Conservation (phyloP, 768 basidiomycete genomes). For the Podaxis sp. region DNA sequence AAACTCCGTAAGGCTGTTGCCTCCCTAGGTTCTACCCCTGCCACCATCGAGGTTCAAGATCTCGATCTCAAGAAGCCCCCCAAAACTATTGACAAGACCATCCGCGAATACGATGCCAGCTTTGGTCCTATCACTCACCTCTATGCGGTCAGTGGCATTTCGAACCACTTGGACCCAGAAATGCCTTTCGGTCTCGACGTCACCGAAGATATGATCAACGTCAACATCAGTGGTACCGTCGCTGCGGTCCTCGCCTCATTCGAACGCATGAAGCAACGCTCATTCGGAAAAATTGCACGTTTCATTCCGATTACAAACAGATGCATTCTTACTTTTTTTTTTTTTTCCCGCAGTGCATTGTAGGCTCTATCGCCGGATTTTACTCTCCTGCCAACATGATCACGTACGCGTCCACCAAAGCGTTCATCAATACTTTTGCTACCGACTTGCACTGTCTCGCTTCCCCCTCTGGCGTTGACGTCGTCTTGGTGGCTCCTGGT, state of each 20-base stretch:
- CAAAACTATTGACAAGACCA: slow-evolving; percentile 13
- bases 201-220: slow-evolving; percentile 23
- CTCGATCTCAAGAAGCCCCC: slow-evolving; percentile 19
- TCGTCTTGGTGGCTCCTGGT: slow-evolving; percentile 23
- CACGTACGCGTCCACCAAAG: slow-evolving; percentile 25
- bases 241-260: slow-evolving; percentile 22
- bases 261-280: slow-evolving; percentile 25
- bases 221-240: slow-evolving; percentile 25
- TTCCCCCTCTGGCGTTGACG: slow-evolving; percentile 20
- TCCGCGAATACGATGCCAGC: slow-evolving; percentile 19
- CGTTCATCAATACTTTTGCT: slow-evolving; percentile 27
- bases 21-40: slow-evolving; percentile 14
- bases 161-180: slow-evolving; percentile 19
- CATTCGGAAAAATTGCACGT: neutral
- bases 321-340: neutral
- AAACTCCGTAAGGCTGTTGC: slow-evolving; percentile 15
- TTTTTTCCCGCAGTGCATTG: slow-evolving; percentile 19
- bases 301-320: neutral
- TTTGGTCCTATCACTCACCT: slow-evolving; percentile 28
- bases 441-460: slow-evolving; percentile 25
- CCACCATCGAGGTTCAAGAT: slow-evolving; percentile 19
- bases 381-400: slow-evolving; percentile 29
- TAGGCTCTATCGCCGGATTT: slow-evolving; percentile 23
- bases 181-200: slow-evolving; percentile 19
- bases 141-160: slow-evolving; percentile 25